Conservation (phyloP, 2,329 filamentous ascomycete species). For the Torrubiellomyces zombiae region DNA sequence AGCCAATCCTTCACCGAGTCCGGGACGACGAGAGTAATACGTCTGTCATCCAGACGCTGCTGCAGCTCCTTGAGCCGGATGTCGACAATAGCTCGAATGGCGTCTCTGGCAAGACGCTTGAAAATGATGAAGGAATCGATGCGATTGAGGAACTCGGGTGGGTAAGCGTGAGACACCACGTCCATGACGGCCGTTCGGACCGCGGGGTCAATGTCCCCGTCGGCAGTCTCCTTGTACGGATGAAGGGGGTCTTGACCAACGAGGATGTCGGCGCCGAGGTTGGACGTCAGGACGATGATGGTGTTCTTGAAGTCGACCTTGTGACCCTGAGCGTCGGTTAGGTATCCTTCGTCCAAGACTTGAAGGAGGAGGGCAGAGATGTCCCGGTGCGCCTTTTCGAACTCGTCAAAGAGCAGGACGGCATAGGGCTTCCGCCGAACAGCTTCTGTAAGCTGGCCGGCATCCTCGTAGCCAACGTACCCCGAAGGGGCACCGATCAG, state of each 20-base stretch:
- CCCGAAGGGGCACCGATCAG: conserved; percentile 87
- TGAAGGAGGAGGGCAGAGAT: conserved; percentile 85
- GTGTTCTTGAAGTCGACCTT: conserved; percentile 96
- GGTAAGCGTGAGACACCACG: conserved; percentile 56
- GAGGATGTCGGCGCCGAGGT: conserved; percentile 82
- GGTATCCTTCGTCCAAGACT: conserved; percentile 87
- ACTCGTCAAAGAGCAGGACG: conserved; percentile 89
- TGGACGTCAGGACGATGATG: conserved; percentile 90
- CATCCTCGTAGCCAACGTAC: conserved; percentile 93
- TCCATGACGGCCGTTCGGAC: conserved; percentile 77
- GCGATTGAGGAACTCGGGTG: conserved; percentile 90
- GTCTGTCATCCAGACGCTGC: conserved; percentile 62
- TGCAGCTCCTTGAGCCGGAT: conserved; percentile 80
- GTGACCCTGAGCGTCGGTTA: conserved; percentile 90
- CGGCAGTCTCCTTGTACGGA: conserved; percentile 42
- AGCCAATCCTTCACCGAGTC: conserved; percentile 69
- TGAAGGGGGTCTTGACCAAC: conserved; percentile 55
- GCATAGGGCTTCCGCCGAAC: conserved; percentile 91
- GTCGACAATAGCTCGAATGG: conserved; percentile 82
- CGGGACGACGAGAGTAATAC: conserved; percentile 60
- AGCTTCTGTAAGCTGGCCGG: conserved; percentile 88
- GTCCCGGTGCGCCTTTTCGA: conserved; percentile 92
- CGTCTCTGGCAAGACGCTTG: conserved; percentile 62
- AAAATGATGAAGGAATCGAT: conserved; percentile 97
- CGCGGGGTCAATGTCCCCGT: conserved; percentile 54